Percentiles rank a stretch among this genome's conserved stretches.
Conservation (phyloP, 2,329 filamentous ascomycete species). For the Fusarium sp. region DNA sequence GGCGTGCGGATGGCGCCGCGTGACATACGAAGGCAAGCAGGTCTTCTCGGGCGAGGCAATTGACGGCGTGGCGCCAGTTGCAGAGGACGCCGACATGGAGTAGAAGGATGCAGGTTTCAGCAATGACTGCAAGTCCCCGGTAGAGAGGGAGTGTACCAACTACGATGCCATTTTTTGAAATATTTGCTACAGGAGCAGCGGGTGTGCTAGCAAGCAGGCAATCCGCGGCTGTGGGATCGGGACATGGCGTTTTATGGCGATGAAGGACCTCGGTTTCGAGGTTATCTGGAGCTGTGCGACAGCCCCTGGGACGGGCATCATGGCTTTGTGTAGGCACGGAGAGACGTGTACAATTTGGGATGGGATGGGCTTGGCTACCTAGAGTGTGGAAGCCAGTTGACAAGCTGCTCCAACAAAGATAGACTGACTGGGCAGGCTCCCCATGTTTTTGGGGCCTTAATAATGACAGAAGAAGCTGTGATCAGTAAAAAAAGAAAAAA, state of each 20-base stretch:
- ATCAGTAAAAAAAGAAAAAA: not conserved
- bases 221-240: conserved; percentile 31
- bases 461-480: not conserved
- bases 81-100: conserved; percentile 59
- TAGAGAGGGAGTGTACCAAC: conserved; percentile 29
- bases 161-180: conserved; percentile 10
- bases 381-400: not conserved
- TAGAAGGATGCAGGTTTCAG: conserved; percentile 34
- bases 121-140: not conserved
- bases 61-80: conserved; percentile 59
- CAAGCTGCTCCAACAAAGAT: not conserved
- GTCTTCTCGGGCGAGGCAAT: conserved; percentile 65
- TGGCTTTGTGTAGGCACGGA: conserved; percentile 12
- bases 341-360: conserved; percentile 16
- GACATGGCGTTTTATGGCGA: conserved; percentile 52
- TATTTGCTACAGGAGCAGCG: conserved; percentile 7
- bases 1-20: conserved; percentile 71
- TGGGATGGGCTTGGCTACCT: not conserved
- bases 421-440: not conserved
- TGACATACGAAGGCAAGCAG: conserved; percentile 70
- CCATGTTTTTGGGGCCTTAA: not conserved
- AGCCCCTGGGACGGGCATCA: conserved; percentile 20
- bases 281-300: conserved; percentile 50
- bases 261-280: conserved; percentile 47
- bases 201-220: conserved; percentile 19